phyloP scores from a whole-genome alignment of 1,284 basidiomycete species.

The Abortiporus biennis region DNA sequence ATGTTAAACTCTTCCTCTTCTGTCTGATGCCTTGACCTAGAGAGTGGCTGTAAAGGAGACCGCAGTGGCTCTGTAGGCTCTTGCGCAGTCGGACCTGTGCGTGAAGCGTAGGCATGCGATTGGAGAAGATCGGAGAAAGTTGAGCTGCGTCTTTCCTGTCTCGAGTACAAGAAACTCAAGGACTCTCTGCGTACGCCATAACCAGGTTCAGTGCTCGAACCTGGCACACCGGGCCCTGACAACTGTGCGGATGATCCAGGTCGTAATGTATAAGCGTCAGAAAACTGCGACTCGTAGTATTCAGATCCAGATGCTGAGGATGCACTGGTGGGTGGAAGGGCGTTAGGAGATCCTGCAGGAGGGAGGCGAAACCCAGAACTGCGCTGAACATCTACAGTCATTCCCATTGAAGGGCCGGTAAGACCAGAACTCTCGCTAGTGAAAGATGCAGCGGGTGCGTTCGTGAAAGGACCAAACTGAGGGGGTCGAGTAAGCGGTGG shows the following conservation, averaged over 20 bases:
- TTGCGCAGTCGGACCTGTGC: conserved; percentile 11
- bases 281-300: conserved; percentile 2
- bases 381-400: conserved; percentile 7
- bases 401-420: not conserved
- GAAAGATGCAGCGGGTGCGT: conserved; percentile 25
- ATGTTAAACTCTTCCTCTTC: conserved; percentile 12
- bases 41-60: conserved; percentile 6
- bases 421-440: not conserved
- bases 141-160: not conserved
- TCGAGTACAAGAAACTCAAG: too few relatives aligned
- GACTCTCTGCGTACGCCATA: conserved; percentile 4
- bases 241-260: conserved; percentile 25
- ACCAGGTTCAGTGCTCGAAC: conserved; percentile 24
- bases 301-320: conserved; percentile 9
- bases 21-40: conserved; percentile 3
- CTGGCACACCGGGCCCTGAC: conserved; percentile 61
- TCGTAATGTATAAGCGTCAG: conserved; percentile 4
- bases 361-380: not conserved
- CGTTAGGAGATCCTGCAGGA: not conserved
- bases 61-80: conserved; percentile 15
- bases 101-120: not conserved
- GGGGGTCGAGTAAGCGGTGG: conserved; percentile 44
- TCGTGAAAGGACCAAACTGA: conserved; percentile 56
- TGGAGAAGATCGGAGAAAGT: not conserved
- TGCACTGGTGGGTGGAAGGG: conserved; percentile 5